Conservation (phyloP, 2,329 filamentous ascomycete species). For the Penicillium psychrosexuale region DNA sequence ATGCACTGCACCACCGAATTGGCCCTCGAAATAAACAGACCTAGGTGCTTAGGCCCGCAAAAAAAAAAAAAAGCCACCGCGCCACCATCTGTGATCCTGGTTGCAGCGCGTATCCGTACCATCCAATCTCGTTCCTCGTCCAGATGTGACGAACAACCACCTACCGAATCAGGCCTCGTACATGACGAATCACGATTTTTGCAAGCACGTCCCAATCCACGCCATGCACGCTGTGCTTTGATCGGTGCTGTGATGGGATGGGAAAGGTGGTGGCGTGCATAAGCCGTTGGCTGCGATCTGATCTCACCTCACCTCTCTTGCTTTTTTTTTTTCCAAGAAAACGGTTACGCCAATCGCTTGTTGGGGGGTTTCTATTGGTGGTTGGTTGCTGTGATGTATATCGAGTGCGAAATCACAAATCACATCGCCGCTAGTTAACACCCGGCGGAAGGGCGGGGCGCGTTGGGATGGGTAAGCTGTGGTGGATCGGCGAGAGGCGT, state of each 20-base stretch:
- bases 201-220: neutral
- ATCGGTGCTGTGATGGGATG: neutral
- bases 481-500: neutral
- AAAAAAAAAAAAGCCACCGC: neutral
- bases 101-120: neutral
- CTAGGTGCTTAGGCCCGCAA: neutral
- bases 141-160: neutral
- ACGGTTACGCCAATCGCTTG: neutral
- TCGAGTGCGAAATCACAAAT: neutral
- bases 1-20: neutral
- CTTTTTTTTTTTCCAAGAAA: neutral
- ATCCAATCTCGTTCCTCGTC: neutral
- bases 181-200: neutral
- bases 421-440: neutral
- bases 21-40: too few relatives aligned
- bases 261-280: slow-evolving; percentile 2
- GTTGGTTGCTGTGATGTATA: neutral
- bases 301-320: neutral
- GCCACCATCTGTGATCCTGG: neutral
- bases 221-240: neutral
- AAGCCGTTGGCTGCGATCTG: slow-evolving; percentile 6
- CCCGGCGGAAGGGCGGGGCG: neutral
- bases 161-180: neutral
- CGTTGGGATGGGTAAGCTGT: neutral
- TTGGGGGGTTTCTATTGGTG: neutral